Base-by-base conservation (phyloP, 2,329 filamentous ascomycete species). In the Paraconiothyrium sp. region DNA sequence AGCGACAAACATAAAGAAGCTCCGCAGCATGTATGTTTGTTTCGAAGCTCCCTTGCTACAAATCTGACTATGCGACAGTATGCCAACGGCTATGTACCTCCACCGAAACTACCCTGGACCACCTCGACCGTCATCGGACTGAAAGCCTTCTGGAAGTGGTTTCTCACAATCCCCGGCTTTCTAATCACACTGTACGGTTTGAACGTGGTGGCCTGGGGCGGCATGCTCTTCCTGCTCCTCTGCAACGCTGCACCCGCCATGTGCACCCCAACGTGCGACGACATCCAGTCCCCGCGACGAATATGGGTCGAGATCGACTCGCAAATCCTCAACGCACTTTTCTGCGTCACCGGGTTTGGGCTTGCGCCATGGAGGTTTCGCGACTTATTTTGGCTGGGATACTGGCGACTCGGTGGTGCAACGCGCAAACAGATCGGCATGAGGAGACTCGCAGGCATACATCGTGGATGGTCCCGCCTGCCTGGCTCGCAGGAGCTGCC, bases 251-350 rank as follows among this genome's bases (percentile, higher is more conserved):
- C 87, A 2, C 89, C 90, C 7, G 87, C 88, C 62, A 93, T 93
- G 91, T 93, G 92, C 81, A 76, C 81, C 74, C 77, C 81, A 84
- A 68, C 89, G 85, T 94, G 92, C 80, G 85, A 92, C 73, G 84
- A 91, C 67, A 89, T 92, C 74, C 82, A 92, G 71, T 93, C 91
- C 0, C 88, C 92, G 1, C 87, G 92, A n/a, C 84, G 90, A 22
- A 89, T 89, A 62, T 97, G 93, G 93, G 88, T 97, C 67, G 93
- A 97, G 78, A 90, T 88, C 70, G 91, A 93, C 76, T 92, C 90
- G 1, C 93, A 97, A 74, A 90, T 97, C 61, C 80, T 94, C 24
- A 96, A 93, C 72, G 90, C 86, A 0, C 85, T 97, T 1, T 97
- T 97, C 84, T 95, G 92, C 78, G 89, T 96, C 7, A 94, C 92